Evolutionary conservation across 1,284 basidiomycete genomes (phyloP), one percentile per base, ranked within the genome.

Genomic region (Cryptococcus sp.): DNA sequence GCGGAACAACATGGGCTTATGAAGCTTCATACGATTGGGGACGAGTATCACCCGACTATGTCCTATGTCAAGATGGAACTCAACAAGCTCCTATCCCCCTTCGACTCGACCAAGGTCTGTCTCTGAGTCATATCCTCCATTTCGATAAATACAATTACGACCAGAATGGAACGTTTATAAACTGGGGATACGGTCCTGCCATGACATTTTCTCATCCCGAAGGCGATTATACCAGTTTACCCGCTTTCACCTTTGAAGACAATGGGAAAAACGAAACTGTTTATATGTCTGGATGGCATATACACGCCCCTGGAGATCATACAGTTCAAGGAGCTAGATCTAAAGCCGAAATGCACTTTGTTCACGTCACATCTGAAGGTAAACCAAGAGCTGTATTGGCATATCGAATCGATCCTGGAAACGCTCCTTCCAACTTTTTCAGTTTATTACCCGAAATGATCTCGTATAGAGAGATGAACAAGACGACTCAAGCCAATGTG

Each of bases 11-110:
- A 13, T 57, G 50, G 50, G 37, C 55, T 4, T 57, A 53, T 48
- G 59, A 50, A 57, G 61, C 52, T 54, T 61, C 57, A 7, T 64
- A 61, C 56, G 56, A 64, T 48, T 64, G 59, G 62, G 62, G 55
- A 32, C 41, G 52, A n/a, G 49, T 64, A 1, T 59, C 57, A 3
- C 36, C 37, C 5, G 55, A 54, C 37, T 64, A 58, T 43, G 51
- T 52, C 33, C 48, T 64, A 34, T 64, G 59, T 52, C 57, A 59
- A 46, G 60, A 57, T 32, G 59, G 58, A 5, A 56, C 62, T 13
- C 50, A 54, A 41, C 59, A 63, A 46, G 57, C 59, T 15, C 62
- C 59, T 33, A 61, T 64, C 31, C 62, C 62, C 4, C 58, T 64
- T 5, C 61, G 50, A 7, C 51, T 60, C 47, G 49, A 53, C 46